Conservation (phyloP, 768 basidiomycete species). For the Russula vinacea region DNA sequence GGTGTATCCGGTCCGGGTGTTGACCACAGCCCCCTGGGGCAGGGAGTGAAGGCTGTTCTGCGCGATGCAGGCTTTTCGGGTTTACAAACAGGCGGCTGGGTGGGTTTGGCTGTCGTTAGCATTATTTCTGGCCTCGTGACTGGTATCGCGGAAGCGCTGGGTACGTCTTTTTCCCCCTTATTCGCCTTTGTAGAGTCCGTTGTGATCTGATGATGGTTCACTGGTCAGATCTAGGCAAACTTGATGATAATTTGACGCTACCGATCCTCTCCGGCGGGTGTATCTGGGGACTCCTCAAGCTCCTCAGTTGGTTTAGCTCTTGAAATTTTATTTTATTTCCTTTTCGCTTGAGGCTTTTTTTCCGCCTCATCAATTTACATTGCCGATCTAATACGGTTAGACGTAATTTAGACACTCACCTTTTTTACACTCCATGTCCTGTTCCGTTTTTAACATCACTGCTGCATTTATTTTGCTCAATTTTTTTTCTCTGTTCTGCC, state of each 20-base stretch:
- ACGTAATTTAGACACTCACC: slow-evolving; percentile 12
- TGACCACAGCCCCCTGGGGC: slow-evolving; percentile 29
- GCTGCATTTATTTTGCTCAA: neutral
- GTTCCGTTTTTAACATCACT: neutral
- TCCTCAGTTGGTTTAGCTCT: slow-evolving; percentile 38
- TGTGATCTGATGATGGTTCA: slow-evolving; percentile 5
- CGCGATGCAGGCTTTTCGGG: slow-evolving; percentile 28
- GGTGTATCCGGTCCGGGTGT: slow-evolving; percentile 42
- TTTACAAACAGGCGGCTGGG: slow-evolving; percentile 40
- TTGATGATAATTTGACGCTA: slow-evolving; percentile 89
- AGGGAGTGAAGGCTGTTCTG: slow-evolving; percentile 34
- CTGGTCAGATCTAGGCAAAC: slow-evolving; percentile 65
- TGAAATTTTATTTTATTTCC: slow-evolving; percentile 1
- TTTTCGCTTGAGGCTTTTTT: neutral
- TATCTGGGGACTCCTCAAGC: slow-evolving; percentile 54
- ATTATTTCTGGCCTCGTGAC: slow-evolving; percentile 72
- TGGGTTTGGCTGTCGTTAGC: slow-evolving; percentile 55
- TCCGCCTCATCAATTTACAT: neutral
- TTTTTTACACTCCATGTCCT: slow-evolving; percentile 1
- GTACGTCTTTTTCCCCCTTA: slow-evolving; percentile 45
- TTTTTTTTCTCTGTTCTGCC: neutral
- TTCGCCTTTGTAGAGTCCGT: neutral
- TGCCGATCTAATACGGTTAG: slow-evolving; percentile 6
- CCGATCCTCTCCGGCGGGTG: slow-evolving; percentile 83
- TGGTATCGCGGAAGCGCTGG: slow-evolving; percentile 85